Evolutionary conservation across 192 early-diverging fungal species (phyloP).

Genomic region (Coemansia furcata): DNA sequence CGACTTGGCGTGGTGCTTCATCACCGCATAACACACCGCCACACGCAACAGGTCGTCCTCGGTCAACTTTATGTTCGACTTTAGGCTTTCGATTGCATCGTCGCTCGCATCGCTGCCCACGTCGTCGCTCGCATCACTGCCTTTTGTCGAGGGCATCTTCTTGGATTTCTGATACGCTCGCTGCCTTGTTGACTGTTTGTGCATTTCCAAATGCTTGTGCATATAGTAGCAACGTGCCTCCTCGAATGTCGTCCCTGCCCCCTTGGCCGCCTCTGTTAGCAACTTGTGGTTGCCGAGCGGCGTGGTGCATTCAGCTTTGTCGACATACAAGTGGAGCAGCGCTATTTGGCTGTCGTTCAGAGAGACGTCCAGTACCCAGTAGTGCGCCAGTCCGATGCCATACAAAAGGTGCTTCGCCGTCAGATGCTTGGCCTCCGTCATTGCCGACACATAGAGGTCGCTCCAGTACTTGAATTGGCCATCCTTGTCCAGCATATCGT

Average conservation of each 20-base stretch:
- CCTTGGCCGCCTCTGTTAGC: slow-evolving; percentile 14
- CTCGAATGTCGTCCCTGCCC: slow-evolving; percentile 20
- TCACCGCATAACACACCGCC: slow-evolving; percentile 10
- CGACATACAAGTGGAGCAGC: slow-evolving; percentile 11
- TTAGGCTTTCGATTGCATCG: too few relatives aligned
- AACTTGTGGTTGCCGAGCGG: slow-evolving; percentile 12
- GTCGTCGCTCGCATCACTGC: too few relatives aligned
- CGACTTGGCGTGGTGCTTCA: slow-evolving; percentile 19
- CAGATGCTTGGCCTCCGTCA: slow-evolving; percentile 5
- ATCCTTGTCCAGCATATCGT: slow-evolving; percentile 14
- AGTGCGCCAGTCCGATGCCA: slow-evolving; percentile 14
- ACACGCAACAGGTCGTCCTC: slow-evolving; percentile 10
- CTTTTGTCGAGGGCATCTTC: too few relatives aligned
- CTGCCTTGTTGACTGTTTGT: too few relatives aligned
- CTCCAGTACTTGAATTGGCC: slow-evolving; percentile 16
- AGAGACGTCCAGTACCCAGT: slow-evolving; percentile 17
- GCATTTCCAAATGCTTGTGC: neutral
- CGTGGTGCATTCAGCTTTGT: neutral
- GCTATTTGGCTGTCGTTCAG: slow-evolving; percentile 3
- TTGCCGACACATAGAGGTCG: slow-evolving; percentile 14
- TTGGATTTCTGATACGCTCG: too few relatives aligned
- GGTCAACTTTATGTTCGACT: neutral
- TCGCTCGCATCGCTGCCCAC: too few relatives aligned
- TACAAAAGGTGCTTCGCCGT: slow-evolving; percentile 3
- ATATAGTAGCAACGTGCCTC: slow-evolving; percentile 28